Evolutionary conservation across 2,329 filamentous ascomycete species (phyloP).

Genomic region (Ascochyta viciae-villosae): DNA sequence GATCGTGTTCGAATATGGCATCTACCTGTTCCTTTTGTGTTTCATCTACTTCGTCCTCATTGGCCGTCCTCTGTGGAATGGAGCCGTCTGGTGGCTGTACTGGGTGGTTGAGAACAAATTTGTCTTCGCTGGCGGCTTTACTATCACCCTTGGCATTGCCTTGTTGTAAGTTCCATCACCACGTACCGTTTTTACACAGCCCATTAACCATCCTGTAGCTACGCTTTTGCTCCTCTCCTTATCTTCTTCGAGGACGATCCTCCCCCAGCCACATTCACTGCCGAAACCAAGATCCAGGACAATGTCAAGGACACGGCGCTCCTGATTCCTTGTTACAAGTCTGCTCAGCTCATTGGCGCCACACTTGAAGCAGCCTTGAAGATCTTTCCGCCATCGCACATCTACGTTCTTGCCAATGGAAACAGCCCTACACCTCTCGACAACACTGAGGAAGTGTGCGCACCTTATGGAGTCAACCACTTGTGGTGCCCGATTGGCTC

Average conservation of each 20-base stretch:
- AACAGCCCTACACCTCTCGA: constrained; percentile 57
- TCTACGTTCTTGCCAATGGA: constrained; percentile 59
- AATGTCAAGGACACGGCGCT: constrained; percentile 50
- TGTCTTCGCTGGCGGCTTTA: constrained; percentile 50
- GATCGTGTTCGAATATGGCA: constrained; percentile 48
- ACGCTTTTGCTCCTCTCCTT: constrained; percentile 41
- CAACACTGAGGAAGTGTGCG: constrained; percentile 56
- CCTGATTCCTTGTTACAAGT: constrained; percentile 59
- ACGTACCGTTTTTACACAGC: background rate
- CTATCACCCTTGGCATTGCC: constrained; percentile 51
- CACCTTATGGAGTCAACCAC: constrained; percentile 55
- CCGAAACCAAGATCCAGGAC: constrained; percentile 34
- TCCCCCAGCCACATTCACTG: constrained; percentile 23
- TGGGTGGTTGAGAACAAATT: constrained; percentile 52
- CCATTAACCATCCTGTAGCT: constrained; percentile 9
- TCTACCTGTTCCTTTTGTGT: constrained; percentile 46
- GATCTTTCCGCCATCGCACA: constrained; percentile 55
- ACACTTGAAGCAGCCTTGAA: constrained; percentile 56
- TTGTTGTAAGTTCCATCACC: constrained; percentile 35
- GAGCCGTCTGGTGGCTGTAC: constrained; percentile 54
- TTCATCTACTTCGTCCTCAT: constrained; percentile 58
- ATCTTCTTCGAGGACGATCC: constrained; percentile 45
- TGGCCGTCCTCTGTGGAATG: constrained; percentile 56
- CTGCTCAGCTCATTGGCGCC: constrained; percentile 51
- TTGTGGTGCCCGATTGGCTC: constrained; percentile 58